Conservation (phyloP, 352 stramenopile genomes). For the Aphanomyces cochlioides region DNA sequence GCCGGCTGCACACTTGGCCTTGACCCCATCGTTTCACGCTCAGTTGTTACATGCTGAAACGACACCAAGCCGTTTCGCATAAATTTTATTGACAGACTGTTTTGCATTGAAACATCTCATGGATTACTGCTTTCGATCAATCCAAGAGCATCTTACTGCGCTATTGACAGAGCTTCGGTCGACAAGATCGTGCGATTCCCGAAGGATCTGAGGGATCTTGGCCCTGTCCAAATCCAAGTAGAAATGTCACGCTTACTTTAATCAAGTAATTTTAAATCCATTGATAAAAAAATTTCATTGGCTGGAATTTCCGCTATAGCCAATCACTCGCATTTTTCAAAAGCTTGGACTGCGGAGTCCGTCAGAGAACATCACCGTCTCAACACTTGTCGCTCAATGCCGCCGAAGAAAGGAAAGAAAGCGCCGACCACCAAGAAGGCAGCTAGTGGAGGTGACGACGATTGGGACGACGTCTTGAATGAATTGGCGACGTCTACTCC, state of each 20-base stretch:
- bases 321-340: conserved; percentile 5
- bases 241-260: no score
- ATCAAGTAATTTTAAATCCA: no score
- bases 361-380: background rate
- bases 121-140: no score
- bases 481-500: conserved; percentile 43
- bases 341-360: conserved; percentile 9
- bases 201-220: no score
- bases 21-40: background rate
- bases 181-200: no score
- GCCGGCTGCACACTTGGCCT: conserved; percentile 6
- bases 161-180: no score
- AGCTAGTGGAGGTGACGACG: conserved; percentile 37
- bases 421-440: conserved; percentile 55
- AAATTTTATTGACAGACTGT: no score
- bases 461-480: conserved; percentile 70
- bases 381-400: conserved; percentile 39
- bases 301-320: background rate
- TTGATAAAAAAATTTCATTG: background rate
- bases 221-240: no score
- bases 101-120: no score
- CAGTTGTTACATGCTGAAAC: no score
- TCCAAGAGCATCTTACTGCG: no score
- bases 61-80: background rate
- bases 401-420: conserved; percentile 81